Percentiles rank a stretch among this genome's conserved stretches.
phyloP scores from a whole-genome alignment of 2,329 filamentous ascomycete species.

The Paraphaeosphaeria minitans region DNA sequence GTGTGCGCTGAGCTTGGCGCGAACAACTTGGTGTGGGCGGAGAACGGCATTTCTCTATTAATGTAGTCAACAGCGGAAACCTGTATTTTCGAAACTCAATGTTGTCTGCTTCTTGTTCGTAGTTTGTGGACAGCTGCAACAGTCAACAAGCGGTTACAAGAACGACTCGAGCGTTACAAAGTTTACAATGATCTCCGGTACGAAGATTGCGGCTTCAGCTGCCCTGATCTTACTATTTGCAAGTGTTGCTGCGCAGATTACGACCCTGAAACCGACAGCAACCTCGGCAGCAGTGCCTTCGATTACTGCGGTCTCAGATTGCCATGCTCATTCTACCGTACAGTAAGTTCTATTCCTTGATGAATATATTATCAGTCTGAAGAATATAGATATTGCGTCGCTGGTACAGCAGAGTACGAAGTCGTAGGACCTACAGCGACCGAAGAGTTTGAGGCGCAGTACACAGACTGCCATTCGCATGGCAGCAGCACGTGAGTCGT shows the following conservation, averaged over 20 bases:
- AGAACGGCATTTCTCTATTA: constrained; percentile 1
- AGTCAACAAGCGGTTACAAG: neutral
- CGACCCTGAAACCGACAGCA: constrained; percentile 16
- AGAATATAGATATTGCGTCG: constrained; percentile 51
- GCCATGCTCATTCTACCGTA: constrained; percentile 55
- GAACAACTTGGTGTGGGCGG: neutral
- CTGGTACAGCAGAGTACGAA: constrained; percentile 50
- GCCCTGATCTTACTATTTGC: constrained; percentile 11
- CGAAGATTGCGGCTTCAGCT: constrained; percentile 12
- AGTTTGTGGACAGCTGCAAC: neutral
- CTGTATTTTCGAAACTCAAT: neutral
- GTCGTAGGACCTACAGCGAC: constrained; percentile 61
- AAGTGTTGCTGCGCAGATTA: constrained; percentile 24
- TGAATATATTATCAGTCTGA: constrained; percentile 16
- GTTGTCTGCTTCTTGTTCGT: neutral
- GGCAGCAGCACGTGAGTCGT: constrained; percentile 59
- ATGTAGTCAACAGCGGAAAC: neutral
- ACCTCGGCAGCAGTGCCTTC: constrained; percentile 21
- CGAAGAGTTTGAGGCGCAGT: constrained; percentile 62
- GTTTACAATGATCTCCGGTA: constrained; percentile 14
- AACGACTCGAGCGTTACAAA: neutral
- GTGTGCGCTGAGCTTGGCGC: constrained; percentile 29
- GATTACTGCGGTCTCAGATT: constrained; percentile 58
- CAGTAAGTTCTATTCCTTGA: constrained; percentile 43
- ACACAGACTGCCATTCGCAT: constrained; percentile 69